These are phyloP conservation scores for carrot (Daucus carota) DNA, from an alignment of 129 eudicot species.

Conservation along the genomic window DNA sequence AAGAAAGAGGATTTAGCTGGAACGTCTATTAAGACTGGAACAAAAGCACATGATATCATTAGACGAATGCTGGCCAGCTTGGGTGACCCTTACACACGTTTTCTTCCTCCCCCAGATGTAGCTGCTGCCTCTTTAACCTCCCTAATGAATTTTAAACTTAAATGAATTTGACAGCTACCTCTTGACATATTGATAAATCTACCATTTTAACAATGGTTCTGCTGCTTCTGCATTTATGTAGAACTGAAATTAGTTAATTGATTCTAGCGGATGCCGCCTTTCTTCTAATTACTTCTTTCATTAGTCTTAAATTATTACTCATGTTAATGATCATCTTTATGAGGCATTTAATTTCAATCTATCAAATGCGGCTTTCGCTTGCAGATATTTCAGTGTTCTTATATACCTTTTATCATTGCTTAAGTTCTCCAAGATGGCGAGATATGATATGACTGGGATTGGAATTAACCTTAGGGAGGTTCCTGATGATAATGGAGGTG, in stretches of 20 bases:
- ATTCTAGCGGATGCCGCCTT: background rate
- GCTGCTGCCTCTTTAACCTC: background rate
- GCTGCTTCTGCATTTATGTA: background rate
- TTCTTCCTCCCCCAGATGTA: slow-evolving; percentile 85
- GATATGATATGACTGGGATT: slow-evolving; percentile 92
- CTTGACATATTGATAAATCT: background rate
- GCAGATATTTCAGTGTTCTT: slow-evolving; percentile 68
- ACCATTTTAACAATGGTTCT: background rate
- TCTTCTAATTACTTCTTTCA: background rate
- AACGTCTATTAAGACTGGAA: slow-evolving; percentile 55
- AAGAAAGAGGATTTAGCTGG: slow-evolving; percentile 69
- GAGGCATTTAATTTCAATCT: slow-evolving; percentile 8
- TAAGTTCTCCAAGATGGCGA: slow-evolving; percentile 97
- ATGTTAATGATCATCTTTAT: background rate
- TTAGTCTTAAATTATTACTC: background rate
- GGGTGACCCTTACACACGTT: slow-evolving; percentile 90
- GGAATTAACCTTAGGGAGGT: slow-evolving; percentile 91
- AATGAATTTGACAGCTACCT: background rate
- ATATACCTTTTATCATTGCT: slow-evolving; percentile 57
- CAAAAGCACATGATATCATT: slow-evolving; percentile 83
- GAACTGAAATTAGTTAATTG: background rate
- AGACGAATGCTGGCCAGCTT: slow-evolving; percentile 77
- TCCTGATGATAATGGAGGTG: slow-evolving; percentile 60
- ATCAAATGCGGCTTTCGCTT: slow-evolving; percentile 38
- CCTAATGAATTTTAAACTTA: background rate